Base-by-base conservation (phyloP, 73 alveolate genomes). In the Blepharisma japonicum region DNA sequence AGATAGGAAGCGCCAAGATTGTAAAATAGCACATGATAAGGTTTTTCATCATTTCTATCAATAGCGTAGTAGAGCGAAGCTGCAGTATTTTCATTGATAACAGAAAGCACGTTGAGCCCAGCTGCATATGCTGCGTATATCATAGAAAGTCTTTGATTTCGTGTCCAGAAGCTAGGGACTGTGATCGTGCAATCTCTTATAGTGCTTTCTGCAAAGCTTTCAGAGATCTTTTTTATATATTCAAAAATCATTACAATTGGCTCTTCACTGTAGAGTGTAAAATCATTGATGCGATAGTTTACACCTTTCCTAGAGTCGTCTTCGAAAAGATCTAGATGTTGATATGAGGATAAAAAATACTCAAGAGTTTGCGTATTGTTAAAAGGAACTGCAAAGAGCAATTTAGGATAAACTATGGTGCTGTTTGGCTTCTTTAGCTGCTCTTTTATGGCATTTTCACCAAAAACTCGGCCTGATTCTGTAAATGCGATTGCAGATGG, bases 31-130 rank as follows among this genome's bases (percentile, higher is more conserved):
- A 94, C 98, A 50, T 89, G 78, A 85, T 97, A 87, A 42, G 96
- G 89, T 50, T 88, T 90, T n/a, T 94, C 97, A 56, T 83, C 87
- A 91, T 86, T 85, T 88, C 99, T 96, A 89, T 87, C 91, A 84
- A 97, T 87, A 56, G 98, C 99, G 77, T 97, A 97, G 80, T 94
- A 87, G 38, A 97, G 90, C 45, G 99, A 92, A 47, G 94, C 94
- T 23, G 99, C 99, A 21, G 99, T 94, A 45, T 96, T 93, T 80
- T 97, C 99, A 85, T 96, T 94, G 56, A 97, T 83, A 45, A 97
- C 72, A 79, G 97, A 88, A 20, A 93, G 71, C 42, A 94, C 87
- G 45, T 95, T 92, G 67, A 96, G 72, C 4, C 91, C 96, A 7
- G 98, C 98, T 20, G 95, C 88, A 38, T 81, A 84, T 68, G 94